phyloP scores from a whole-genome alignment of 2,329 filamentous ascomycete genomes.

The Cercospora beticola region DNA sequence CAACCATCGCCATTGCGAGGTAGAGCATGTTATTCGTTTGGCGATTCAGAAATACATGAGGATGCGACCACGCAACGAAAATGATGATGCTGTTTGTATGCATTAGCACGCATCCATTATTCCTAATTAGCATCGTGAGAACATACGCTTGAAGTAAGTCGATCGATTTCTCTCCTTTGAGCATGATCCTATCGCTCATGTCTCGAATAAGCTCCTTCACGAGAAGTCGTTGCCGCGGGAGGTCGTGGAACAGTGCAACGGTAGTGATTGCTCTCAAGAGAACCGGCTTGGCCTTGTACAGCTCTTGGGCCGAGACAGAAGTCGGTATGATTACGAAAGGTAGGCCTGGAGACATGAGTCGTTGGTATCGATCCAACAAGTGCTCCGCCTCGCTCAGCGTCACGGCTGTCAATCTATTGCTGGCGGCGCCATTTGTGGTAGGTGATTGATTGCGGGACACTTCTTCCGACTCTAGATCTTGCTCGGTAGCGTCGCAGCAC shows the following conservation, averaged over 20 bases:
- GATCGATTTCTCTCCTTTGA: constrained; percentile 35
- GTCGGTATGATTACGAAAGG: constrained; percentile 32
- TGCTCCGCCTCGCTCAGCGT: constrained; percentile 31
- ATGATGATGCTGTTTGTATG: constrained; percentile 23
- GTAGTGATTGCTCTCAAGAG: constrained; percentile 34
- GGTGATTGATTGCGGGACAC: neutral
- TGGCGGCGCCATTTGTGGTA: neutral
- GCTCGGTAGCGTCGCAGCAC: constrained; percentile 5
- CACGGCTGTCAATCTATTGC: constrained; percentile 16
- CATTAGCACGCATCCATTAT: constrained; percentile 21
- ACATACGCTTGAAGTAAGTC: constrained; percentile 31
- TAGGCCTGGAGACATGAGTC: constrained; percentile 30
- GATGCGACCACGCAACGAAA: constrained; percentile 23
- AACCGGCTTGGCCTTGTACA: constrained; percentile 31
- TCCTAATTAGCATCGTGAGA: neutral
- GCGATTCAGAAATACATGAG: constrained; percentile 34
- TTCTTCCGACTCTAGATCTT: neutral
- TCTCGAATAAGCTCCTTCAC: constrained; percentile 33
- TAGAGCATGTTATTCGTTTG: constrained; percentile 34
- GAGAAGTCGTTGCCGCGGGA: constrained; percentile 30
- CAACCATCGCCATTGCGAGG: constrained; percentile 32
- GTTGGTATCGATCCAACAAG: constrained; percentile 31
- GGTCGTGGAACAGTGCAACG: constrained; percentile 34
- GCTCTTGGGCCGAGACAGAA: constrained; percentile 25
- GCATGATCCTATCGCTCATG: constrained; percentile 33